A percentile compares a stretch with the other conserved stretches of the same genome.
Evolutionary conservation across 108 stramenopile species (phyloP).

Genomic region (Schizochytrium sp.): DNA sequence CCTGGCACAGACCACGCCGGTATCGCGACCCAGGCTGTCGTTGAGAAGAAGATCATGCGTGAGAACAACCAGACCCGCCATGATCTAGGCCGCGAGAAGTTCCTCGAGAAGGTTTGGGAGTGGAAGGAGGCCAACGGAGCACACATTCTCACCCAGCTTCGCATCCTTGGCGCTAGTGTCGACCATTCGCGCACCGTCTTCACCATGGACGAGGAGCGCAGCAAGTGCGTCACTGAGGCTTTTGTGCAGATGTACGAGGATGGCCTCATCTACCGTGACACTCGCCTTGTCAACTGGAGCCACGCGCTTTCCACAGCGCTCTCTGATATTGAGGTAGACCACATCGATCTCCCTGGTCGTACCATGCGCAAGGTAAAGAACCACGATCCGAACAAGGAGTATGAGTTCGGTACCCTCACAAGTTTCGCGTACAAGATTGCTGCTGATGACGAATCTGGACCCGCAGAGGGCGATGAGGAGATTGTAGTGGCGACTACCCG

Average conservation of each 20-base stretch:
- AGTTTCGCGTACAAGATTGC: conserved; percentile 96
- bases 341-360: conserved; percentile 90
- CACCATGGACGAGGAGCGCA: conserved; percentile 97
- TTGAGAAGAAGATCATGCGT: conserved; percentile 97
- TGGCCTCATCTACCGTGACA: conserved; percentile 93
- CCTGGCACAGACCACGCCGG: conserved; percentile 99
- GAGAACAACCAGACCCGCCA: conserved; percentile 88
- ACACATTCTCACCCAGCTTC: conserved; percentile 89
- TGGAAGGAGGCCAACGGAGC: conserved; percentile 97
- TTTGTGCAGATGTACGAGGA: conserved; percentile 93
- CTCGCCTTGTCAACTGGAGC: conserved; percentile 96
- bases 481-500: conserved; percentile 98
- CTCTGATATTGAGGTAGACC: conserved; percentile 98
- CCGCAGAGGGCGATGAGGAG: conserved; percentile 75
- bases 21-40: conserved; percentile 99
- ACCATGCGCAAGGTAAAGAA: conserved; percentile 93
- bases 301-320: conserved; percentile 97
- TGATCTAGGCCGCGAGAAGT: conserved; percentile 94
- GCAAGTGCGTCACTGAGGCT: conserved; percentile 89
- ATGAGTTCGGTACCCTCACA: conserved; percentile 97
- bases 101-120: conserved; percentile 96
- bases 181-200: conserved; percentile 98
- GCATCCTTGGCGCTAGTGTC: conserved; percentile 87
- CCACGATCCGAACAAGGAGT: conserved; percentile 91
- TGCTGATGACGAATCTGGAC: conserved; percentile 73